These are phyloP conservation scores for Eutrema yunnanense DNA, from an alignment of 345 rosid genomes.

Conservation along the genomic window DNA sequence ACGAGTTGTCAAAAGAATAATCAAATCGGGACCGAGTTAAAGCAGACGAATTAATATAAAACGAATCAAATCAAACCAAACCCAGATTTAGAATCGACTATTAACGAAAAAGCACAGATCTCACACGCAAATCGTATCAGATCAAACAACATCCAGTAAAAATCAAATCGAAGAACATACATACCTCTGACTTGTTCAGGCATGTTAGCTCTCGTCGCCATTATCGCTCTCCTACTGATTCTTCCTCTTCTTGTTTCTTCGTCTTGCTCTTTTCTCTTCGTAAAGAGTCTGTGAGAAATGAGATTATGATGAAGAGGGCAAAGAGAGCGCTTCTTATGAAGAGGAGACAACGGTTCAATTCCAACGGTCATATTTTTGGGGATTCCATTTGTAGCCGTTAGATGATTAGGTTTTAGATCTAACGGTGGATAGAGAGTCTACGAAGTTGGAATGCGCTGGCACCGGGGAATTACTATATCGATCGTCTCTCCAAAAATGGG, in stretches of 20 bases:
- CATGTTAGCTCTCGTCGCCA: slow-evolving; percentile 31
- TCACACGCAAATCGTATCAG: not conserved
- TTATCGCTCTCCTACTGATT: not conserved
- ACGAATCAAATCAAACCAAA: not conserved
- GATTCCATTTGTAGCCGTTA: not conserved
- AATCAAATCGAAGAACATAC: not conserved
- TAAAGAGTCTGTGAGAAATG: slow-evolving; percentile 16
- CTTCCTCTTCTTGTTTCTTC: not conserved
- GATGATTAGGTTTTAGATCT: slow-evolving; percentile 13
- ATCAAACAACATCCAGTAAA: not conserved
- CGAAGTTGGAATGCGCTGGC: slow-evolving; percentile 14
- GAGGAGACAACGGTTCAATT: slow-evolving; percentile 27
- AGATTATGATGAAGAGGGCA: not conserved
- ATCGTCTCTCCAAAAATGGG: not conserved
- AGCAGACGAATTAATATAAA: not conserved
- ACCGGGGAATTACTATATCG: not conserved
- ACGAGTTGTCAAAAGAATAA: not conserved
- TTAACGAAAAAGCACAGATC: not conserved
- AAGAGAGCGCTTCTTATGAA: slow-evolving; percentile 28
- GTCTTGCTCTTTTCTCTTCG: slow-evolving; percentile 1
- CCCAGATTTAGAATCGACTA: not conserved
- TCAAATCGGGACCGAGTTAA: not conserved
- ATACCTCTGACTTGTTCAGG: slow-evolving; percentile 30
- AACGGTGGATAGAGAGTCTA: slow-evolving; percentile 5
- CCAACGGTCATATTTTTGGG: slow-evolving; percentile 31